A percentile compares a stretch with the other conserved stretches of the same genome.
Evolutionary conservation across 2,329 filamentous ascomycete genomes (phyloP).

Genomic region (Meredithiella fracta): DNA sequence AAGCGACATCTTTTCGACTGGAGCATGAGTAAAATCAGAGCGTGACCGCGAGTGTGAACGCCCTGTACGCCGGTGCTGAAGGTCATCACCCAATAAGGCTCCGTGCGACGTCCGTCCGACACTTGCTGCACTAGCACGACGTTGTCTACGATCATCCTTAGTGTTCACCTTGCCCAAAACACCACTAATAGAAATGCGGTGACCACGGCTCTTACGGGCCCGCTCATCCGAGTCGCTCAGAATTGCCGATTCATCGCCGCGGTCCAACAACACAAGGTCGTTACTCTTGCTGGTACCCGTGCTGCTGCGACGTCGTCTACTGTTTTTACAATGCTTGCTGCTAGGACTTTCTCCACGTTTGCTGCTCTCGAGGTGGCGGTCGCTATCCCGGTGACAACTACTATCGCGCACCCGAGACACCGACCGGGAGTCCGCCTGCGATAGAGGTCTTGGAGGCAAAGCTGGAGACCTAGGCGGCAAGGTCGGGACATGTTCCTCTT

Average conservation of each 20-base stretch:
- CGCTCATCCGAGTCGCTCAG: constrained; percentile 9
- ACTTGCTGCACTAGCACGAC: not conserved
- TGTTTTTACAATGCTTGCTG: not conserved
- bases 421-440: constrained; percentile 2
- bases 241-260: constrained; percentile 8
- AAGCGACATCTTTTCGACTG: constrained; percentile 34
- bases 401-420: constrained; percentile 3
- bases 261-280: not conserved
- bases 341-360: not conserved
- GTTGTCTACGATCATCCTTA: constrained; percentile 2
- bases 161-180: not conserved
- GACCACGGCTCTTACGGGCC: not conserved
- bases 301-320: constrained; percentile 7
- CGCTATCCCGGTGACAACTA: constrained; percentile 2
- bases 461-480: not conserved
- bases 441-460: constrained; percentile 16
- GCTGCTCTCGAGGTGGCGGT: not conserved
- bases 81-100: constrained; percentile 6
- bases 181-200: not conserved
- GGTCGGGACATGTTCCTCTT: constrained; percentile 10
- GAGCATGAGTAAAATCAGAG: constrained; percentile 22
- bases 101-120: not conserved
- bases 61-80: not conserved
- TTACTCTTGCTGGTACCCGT: not conserved
- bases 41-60: constrained; percentile 10